Conservation (phyloP, 208 protist genomes). For the Naegleria gruberi region DNA sequence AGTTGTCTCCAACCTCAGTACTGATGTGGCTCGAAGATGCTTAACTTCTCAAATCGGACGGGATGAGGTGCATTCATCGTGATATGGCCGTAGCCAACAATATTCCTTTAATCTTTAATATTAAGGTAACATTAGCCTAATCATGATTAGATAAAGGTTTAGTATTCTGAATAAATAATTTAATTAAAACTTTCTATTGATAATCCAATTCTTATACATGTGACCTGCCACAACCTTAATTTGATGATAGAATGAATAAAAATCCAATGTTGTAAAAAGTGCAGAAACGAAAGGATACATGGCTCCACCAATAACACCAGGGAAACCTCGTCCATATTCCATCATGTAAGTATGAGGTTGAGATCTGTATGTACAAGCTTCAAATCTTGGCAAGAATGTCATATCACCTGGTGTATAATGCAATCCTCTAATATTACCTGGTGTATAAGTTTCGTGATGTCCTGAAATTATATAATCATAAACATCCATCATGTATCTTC, state of each 20-base stretch:
- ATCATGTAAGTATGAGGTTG: not conserved
- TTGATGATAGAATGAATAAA: conserved; percentile 1
- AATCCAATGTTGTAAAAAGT: not conserved
- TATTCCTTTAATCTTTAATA: too few species aligned
- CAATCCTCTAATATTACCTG: not conserved
- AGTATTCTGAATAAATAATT: too few species aligned
- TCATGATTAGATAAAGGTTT: too few species aligned
- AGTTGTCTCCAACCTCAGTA: too few species aligned
- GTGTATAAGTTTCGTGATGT: not conserved
- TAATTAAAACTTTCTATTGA: not conserved
- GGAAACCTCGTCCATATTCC: not conserved
- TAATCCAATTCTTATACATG: not conserved
- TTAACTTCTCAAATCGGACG: too few species aligned
- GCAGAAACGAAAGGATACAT: not conserved
- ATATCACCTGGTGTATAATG: not conserved
- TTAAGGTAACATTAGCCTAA: too few species aligned
- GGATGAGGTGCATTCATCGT: too few species aligned
- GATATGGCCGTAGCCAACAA: too few species aligned
- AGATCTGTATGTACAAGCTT: not conserved
- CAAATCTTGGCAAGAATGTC: not conserved
- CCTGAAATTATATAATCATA: not conserved
- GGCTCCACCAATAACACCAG: not conserved
- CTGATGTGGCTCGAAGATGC: too few species aligned
- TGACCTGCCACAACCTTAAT: not conserved
- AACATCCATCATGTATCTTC: not conserved